Conservation (phyloP, 352 stramenopile genomes). For the Globisporangium takayamanum region DNA sequence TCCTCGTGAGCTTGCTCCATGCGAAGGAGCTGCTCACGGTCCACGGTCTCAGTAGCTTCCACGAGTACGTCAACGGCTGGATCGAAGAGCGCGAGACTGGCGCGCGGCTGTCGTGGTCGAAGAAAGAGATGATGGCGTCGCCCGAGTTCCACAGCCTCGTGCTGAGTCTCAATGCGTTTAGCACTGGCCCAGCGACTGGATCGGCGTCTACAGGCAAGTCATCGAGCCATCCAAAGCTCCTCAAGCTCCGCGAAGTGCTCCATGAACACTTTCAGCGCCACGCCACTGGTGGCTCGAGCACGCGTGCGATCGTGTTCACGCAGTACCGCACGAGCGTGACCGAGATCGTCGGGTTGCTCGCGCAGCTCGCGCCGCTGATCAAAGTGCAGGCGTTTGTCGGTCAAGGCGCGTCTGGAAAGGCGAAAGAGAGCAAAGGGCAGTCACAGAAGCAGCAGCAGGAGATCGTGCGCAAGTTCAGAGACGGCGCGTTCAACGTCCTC, state of each 20-base stretch:
- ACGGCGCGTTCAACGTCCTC: constrained; percentile 88
- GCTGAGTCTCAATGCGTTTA: constrained; percentile 29
- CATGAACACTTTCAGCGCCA: constrained; percentile 85
- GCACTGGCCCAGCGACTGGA: constrained; percentile 11
- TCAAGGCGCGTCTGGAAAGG: constrained; percentile 80
- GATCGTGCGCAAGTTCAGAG: constrained; percentile 88
- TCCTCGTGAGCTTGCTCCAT: constrained; percentile 71
- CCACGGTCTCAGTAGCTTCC: constrained; percentile 72
- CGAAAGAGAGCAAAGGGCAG: constrained; percentile 83
- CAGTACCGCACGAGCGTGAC: constrained; percentile 93
- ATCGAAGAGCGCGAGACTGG: constrained; percentile 39
- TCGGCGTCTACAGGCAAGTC: constrained; percentile 2
- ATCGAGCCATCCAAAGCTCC: constrained; percentile 66
- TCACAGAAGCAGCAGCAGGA: constrained; percentile 95
- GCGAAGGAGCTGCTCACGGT: constrained; percentile 70
- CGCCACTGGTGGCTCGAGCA: constrained; percentile 61
- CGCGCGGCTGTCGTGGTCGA: constrained; percentile 64
- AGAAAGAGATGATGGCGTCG: constrained; percentile 69
- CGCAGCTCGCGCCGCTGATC: constrained; percentile 62
- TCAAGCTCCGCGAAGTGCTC: constrained; percentile 89
- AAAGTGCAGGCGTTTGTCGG: constrained; percentile 92
- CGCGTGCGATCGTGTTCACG: constrained; percentile 97
- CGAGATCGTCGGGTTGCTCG: constrained; percentile 89
- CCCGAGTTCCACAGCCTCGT: constrained; percentile 61
- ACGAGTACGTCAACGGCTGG: constrained; percentile 58